Base-by-base conservation (phyloP, 2,329 filamentous ascomycete genomes). In the Curvularia eragrostidis region DNA sequence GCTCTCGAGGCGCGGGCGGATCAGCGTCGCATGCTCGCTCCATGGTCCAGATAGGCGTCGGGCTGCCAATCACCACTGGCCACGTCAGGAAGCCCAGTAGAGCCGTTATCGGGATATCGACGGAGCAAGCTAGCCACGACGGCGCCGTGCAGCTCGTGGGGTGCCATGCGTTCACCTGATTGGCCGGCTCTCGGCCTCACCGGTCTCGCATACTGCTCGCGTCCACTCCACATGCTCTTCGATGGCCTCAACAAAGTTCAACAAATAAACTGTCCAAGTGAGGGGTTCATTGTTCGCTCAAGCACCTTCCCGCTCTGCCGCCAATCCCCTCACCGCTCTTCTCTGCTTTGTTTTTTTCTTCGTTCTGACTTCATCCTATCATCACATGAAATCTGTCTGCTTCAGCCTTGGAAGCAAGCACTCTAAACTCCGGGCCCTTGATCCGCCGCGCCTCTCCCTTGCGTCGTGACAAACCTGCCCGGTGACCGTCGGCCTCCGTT, bases 71-170 rank as follows among this genome's bases (percentile, higher is more conserved):
- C 71, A 75, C 21, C 49, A 64, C 61, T 26, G 69, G 74, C 71
- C 74, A 76, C 74, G 74, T 76, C 72, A 64, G 64, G 60, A 42
- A 65, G 63, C 67, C n/a, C 63, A 69, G 61, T 59, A 65, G 64
- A 72, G 73, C 73, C 74, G 72, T 75, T 75, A 75, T 76, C 73
- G 73, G 72, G 71, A 63, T 63, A 64, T 66, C 55, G 65, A 62
- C 54, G 63, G 67, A 61, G 58, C 54, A 58, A 54, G 68, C 66
- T 74, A 73, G 70, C 72, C 73, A 73, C 63, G 58, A 56, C 67
- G 69, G 69, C 67, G 71, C 70, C 71, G 75, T 75, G 68, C 73
- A 70, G 71, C 63, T 68, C 62, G 66, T 68, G 64, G 65, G 64
- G 56, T 62, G 54, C 54, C 21, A 52, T 23, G 28, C 51, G 28